A percentile compares a stretch with the other conserved stretches of the same genome.
These are phyloP conservation scores for Tetrahymena thermophila DNA, from an alignment of 73 alveolate genomes.

Conservation along the genomic window DNA sequence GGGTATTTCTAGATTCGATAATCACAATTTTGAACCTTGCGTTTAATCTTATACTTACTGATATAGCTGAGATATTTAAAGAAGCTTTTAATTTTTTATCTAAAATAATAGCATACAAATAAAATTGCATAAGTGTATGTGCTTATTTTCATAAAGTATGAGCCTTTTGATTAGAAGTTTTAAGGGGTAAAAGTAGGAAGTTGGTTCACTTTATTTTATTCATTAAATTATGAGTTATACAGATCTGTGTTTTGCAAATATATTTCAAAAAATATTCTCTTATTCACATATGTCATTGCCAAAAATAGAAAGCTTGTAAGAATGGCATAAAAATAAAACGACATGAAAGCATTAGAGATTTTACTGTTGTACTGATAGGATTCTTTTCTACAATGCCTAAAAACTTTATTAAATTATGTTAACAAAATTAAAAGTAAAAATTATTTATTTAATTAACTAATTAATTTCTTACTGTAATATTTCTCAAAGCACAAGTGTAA, in stretches of 20 bases:
- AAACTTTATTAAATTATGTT: neutral
- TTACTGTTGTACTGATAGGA: neutral
- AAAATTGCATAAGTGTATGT: neutral
- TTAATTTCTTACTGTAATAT: neutral
- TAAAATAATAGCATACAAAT: neutral
- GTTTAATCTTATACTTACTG: neutral
- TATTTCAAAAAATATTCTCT: neutral
- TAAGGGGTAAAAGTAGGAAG: neutral
- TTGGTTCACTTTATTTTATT: neutral
- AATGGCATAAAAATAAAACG: neutral
- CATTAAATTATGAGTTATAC: neutral
- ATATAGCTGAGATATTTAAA: neutral
- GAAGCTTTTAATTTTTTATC: neutral
- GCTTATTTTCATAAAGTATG: neutral
- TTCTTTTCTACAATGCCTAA: neutral
- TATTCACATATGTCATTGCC: neutral
- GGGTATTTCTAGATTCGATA: neutral
- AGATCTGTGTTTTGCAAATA: neutral
- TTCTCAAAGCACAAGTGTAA: neutral
- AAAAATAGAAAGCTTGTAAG: neutral
- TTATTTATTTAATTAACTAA: neutral
- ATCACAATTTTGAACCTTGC: neutral
- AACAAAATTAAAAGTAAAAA: neutral
- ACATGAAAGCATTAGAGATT: neutral
- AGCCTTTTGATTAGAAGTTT: neutral